phyloP scores from a whole-genome alignment of 2,329 filamentous ascomycete genomes.

The Hypoxylon sp. region DNA sequence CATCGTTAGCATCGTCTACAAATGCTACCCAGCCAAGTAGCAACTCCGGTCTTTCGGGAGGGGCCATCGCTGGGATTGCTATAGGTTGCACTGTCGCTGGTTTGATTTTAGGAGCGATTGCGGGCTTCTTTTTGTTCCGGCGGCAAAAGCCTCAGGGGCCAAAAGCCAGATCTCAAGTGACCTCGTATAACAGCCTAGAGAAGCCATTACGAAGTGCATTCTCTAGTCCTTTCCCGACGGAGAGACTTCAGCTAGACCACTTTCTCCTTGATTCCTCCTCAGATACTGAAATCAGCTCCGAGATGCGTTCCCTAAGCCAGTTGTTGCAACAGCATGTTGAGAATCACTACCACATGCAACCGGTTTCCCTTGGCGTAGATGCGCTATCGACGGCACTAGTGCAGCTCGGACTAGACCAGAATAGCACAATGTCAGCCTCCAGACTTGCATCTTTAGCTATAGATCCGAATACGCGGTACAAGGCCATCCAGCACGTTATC shows the following conservation, averaged over 20 bases:
- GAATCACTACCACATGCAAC: constrained; percentile 56
- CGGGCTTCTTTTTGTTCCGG: constrained; percentile 49
- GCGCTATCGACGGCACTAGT: constrained; percentile 48
- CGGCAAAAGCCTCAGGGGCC: constrained; percentile 39
- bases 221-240: constrained; percentile 8
- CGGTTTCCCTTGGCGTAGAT: constrained; percentile 40
- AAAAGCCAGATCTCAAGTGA: constrained; percentile 30
- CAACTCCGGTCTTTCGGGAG: constrained; percentile 27
- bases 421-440: constrained; percentile 13
- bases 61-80: constrained; percentile 42
- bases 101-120: constrained; percentile 32
- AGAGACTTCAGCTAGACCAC: constrained; percentile 50
- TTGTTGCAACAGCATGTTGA: constrained; percentile 60
- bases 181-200: constrained; percentile 28
- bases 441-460: constrained; percentile 53
- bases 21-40: constrained; percentile 5
- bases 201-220: constrained; percentile 42
- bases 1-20: constrained; percentile 5
- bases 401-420: constrained; percentile 50
- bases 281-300: constrained; percentile 55
- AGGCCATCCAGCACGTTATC: constrained; percentile 58
- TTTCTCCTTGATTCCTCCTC: constrained; percentile 57
- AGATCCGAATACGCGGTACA: constrained; percentile 53
- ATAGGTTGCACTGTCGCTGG: constrained; percentile 41
- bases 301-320: constrained; percentile 54